Conservation (phyloP, 768 basidiomycete genomes). For the Russula abietina region DNA sequence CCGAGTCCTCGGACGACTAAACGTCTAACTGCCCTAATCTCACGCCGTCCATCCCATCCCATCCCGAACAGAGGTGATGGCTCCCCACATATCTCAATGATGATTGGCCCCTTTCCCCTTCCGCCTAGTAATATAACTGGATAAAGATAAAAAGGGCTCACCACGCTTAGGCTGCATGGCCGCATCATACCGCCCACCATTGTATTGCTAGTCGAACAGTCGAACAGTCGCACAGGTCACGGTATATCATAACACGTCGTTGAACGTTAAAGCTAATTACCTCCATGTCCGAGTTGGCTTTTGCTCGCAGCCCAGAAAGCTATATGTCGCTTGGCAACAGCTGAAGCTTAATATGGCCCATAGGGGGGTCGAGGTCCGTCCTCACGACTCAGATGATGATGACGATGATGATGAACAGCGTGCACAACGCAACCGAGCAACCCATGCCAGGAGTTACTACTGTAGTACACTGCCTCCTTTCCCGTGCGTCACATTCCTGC, state of each 20-base stretch:
- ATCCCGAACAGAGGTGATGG: background rate
- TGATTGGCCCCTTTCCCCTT: too few species aligned
- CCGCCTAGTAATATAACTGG: too few species aligned
- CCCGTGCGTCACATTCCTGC: background rate
- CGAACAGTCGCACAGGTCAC: too few species aligned
- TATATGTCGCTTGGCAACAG: constrained; percentile 7
- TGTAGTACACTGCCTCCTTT: background rate
- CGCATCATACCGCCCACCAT: too few species aligned
- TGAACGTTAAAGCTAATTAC: background rate
- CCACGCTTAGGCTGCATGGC: too few species aligned
- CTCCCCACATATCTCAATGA: background rate
- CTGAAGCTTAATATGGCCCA: background rate
- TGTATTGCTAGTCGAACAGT: too few species aligned
- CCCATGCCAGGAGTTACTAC: background rate
- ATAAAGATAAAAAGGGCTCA: too few species aligned
- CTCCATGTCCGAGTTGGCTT: background rate
- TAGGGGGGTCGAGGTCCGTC: background rate
- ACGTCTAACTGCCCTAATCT: too few species aligned
- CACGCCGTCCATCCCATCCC: background rate
- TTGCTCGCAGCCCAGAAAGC: constrained; percentile 9
- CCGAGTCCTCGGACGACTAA: too few species aligned
- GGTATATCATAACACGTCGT: background rate
- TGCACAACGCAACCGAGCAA: too few species aligned
- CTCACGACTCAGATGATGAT: background rate
- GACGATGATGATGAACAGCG: background rate